These are phyloP conservation scores for Metarhizium guizhouense DNA, from an alignment of 2,329 filamentous ascomycete species.

Conservation along the genomic window DNA sequence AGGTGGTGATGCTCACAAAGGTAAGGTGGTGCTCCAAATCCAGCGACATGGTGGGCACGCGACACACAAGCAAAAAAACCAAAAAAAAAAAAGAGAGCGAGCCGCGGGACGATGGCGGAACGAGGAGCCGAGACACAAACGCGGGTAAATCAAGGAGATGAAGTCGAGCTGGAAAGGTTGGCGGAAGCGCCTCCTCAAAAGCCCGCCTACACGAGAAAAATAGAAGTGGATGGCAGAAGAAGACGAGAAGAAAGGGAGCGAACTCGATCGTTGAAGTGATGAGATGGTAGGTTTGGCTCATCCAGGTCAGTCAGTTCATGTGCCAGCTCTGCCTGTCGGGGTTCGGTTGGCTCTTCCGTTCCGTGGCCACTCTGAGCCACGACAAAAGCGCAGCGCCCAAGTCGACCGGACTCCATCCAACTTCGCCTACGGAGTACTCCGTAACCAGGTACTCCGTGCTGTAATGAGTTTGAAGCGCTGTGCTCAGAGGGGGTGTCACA, in stretches of 20 bases:
- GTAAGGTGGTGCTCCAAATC: conserved; percentile 74
- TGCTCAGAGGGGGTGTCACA: not conserved
- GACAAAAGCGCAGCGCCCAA: not conserved
- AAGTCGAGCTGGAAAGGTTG: not conserved
- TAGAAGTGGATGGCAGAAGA: conserved; percentile 2
- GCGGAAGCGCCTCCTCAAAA: not conserved
- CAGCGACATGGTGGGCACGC: conserved; percentile 46
- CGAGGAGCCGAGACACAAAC: not conserved
- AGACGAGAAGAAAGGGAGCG: not conserved
- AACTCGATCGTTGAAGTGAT: conserved; percentile 1
- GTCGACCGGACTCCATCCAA: too few species aligned
- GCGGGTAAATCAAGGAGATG: not conserved
- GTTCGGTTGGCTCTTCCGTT: not conserved
- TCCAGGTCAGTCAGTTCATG: conserved; percentile 1
- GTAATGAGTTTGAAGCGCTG: not conserved
- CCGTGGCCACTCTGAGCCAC: not conserved
- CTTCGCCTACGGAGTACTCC: not conserved
- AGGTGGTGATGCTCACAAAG: conserved; percentile 51
- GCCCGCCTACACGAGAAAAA: not conserved
- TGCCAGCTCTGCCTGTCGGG: not conserved
- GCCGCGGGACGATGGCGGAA: conserved; percentile 5
- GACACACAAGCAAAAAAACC: not conserved
- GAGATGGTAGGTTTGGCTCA: conserved; percentile 4
- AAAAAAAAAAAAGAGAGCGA: not conserved
- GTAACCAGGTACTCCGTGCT: not conserved